Conservation (phyloP, 352 stramenopile species). For the Globisporangium megalacanthum region DNA sequence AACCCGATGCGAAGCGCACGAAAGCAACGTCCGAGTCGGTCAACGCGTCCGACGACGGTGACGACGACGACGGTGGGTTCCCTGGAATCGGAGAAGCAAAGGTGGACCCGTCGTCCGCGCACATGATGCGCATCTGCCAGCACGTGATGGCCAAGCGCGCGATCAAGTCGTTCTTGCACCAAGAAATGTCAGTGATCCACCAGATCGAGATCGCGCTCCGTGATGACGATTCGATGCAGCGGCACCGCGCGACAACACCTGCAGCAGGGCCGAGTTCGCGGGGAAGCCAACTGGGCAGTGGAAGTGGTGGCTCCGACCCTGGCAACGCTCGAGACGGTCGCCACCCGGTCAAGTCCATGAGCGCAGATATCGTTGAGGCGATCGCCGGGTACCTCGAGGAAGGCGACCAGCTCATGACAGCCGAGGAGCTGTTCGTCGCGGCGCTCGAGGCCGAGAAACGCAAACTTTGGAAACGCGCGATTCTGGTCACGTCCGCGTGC, state of each 20-base stretch:
- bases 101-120: slow-evolving; percentile 45
- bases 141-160: slow-evolving; percentile 69
- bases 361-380: slow-evolving; percentile 33
- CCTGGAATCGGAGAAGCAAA: slow-evolving; percentile 14
- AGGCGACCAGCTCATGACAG: slow-evolving; percentile 47
- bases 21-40: neutral
- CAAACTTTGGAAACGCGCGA: slow-evolving; percentile 66
- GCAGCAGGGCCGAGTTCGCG: neutral
- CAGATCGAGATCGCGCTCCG: slow-evolving; percentile 42
- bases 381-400: slow-evolving; percentile 45
- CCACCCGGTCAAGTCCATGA: slow-evolving; percentile 42
- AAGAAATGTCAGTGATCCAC: slow-evolving; percentile 58
- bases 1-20: slow-evolving; percentile 6
- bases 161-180: slow-evolving; percentile 53
- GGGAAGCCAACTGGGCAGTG: slow-evolving; percentile 5
- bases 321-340: neutral
- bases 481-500: slow-evolving; percentile 63
- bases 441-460: slow-evolving; percentile 44
- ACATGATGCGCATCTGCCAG: slow-evolving; percentile 66
- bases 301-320: neutral
- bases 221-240: slow-evolving; percentile 40
- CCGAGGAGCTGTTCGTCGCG: slow-evolving; percentile 59
- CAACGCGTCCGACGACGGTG: slow-evolving; percentile 4
- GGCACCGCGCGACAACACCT: slow-evolving; percentile 13
- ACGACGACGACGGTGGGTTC: slow-evolving; percentile 14